Base-by-base conservation (phyloP, 768 basidiomycete genomes). In the Mycena galericulata region DNA sequence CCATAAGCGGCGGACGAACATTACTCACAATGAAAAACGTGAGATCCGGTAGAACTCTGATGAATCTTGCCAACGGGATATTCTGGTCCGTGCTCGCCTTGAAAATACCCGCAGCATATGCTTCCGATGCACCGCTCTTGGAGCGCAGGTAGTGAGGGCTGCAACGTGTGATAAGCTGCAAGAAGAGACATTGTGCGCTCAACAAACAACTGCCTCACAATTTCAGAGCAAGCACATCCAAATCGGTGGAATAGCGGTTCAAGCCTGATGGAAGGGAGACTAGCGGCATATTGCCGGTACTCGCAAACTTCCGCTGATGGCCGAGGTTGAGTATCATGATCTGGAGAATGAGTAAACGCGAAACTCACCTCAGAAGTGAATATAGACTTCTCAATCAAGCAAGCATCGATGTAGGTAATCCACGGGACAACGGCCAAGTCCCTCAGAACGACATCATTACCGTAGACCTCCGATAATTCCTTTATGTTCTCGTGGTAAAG, bases 41-140 rank as follows among this genome's bases (percentile, higher is more conserved):
- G 24, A 49, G 26, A 15, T 62, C 47, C 4, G 64, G 43, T 49
- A 70, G 14, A 27, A 46, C 59, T 30, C 32, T 45, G 62, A 59
- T 68, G 59, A 62, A 62, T 56, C 74, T 67, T 51, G 55, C 65
- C 70, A 66, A 32, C 24, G 63, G 66, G 3, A 56, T 17, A 36
- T 59, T 54, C 32, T 69, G 68, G 1, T 60, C 49, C 7, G 8
- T 18, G 18, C 9, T 43, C 20, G 41, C 17, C 41, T 43, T 8
- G 20, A 43, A 43, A 17, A 43, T 43, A 9, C 41, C 41, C 5
- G 20, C 41, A 43, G 41, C 41, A 17, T 43, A 43, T 17, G 41
- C 41, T n/a, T 43, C 41, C 5, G 9, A 7, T 8, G 17, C 9
- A 43, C 41, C 41, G 20, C 17, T 43, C 41, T 43, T 43, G 41